A percentile compares a stretch with the other conserved stretches of the same genome.
Conservation (phyloP, 2,329 filamentous ascomycete species). For the Fusarium nematophilum region DNA sequence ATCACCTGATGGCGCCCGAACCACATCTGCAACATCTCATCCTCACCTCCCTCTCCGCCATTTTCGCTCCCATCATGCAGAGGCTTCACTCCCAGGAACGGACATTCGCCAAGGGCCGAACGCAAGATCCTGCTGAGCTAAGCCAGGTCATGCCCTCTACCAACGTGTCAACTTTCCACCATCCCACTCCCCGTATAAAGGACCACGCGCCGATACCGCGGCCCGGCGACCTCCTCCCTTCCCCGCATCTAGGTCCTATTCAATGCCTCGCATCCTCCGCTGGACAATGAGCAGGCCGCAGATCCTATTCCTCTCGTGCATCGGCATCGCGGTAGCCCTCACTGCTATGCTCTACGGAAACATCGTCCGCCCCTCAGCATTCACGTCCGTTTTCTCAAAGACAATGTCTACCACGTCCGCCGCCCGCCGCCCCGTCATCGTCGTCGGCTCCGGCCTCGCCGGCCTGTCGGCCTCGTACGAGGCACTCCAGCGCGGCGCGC, state of each 20-base stretch:
- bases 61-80: background rate
- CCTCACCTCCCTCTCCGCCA: background rate
- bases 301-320: constrained; percentile 42
- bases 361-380: constrained; percentile 27
- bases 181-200: constrained; percentile 27
- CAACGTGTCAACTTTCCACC: constrained; percentile 16
- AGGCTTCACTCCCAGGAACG: background rate
- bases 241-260: constrained; percentile 14
- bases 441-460: constrained; percentile 74
- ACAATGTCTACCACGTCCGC: constrained; percentile 37
- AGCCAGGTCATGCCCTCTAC: constrained; percentile 8
- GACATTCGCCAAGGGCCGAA: background rate
- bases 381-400: constrained; percentile 41
- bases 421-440: constrained; percentile 57
- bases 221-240: constrained; percentile 10
- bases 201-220: constrained; percentile 37
- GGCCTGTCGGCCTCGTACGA: constrained; percentile 70
- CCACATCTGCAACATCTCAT: constrained; percentile 30
- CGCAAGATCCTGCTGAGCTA: constrained; percentile 13
- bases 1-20: constrained; percentile 34
- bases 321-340: constrained; percentile 42
- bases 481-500: constrained; percentile 62
- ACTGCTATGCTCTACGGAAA: constrained; percentile 47
- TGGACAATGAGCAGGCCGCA: constrained; percentile 45
- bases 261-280: constrained; percentile 45